Conservation (phyloP, 164 flowering plant species). For the Euptelea pleiosperma region DNA sequence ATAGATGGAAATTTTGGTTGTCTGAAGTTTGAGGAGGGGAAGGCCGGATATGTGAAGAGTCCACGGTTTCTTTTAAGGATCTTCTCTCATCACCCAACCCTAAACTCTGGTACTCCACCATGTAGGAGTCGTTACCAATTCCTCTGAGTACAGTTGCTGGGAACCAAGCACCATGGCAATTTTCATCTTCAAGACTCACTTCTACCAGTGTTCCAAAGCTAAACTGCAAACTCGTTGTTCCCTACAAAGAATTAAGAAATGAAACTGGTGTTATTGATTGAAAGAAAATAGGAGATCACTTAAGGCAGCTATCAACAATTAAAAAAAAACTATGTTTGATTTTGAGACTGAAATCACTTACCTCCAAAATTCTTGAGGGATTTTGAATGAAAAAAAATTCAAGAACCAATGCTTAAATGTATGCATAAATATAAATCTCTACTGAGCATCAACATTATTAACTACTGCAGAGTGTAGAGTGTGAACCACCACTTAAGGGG, state of each 20-base stretch:
- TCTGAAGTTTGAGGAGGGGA: slow-evolving; percentile 34
- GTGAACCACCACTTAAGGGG: no score
- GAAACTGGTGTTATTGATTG: neutral
- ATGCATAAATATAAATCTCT: no score
- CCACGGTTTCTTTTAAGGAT: slow-evolving; percentile 17
- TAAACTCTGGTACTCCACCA: slow-evolving; percentile 22
- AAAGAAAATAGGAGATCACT: no score
- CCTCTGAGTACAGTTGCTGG: slow-evolving; percentile 27
- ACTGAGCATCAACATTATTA: no score
- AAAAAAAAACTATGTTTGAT: no score
- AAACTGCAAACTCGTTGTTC: slow-evolving; percentile 23
- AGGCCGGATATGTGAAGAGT: slow-evolving; percentile 33
- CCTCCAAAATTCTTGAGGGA: no score
- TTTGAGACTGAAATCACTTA: no score
- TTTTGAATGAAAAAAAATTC: no score
- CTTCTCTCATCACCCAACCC: slow-evolving; percentile 5
- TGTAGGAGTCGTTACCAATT: slow-evolving; percentile 14
- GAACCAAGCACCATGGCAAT: slow-evolving; percentile 27
- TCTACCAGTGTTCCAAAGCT: slow-evolving; percentile 18
- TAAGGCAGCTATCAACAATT: no score
- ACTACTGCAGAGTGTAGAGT: no score
- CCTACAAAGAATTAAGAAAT: slow-evolving; percentile 17
- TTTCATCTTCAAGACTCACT: slow-evolving; percentile 19
- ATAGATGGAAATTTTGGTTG: slow-evolving; percentile 26
- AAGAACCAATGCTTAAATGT: no score